Evolutionary conservation across 106 monocot genomes (phyloP), one percentile per base, ranked within the genome.

Genomic region (Dendrobium catenatum): DNA sequence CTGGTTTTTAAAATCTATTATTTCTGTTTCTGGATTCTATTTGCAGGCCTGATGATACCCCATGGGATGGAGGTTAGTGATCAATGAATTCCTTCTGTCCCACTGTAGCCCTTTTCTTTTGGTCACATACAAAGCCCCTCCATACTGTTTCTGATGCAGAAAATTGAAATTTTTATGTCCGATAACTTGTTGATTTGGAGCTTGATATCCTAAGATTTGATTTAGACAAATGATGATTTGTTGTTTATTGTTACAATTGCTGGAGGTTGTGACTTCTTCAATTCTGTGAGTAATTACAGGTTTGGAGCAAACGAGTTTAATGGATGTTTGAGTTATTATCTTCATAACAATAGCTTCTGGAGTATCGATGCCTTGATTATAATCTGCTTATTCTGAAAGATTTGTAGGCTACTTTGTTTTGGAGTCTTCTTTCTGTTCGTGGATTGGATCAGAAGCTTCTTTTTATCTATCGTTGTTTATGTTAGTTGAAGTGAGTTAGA

Each of bases 41-140:
- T 77, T 82, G 77, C 82, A 82, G 82, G 64, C 82, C 82, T 66
- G 82, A 82, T n/a, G 82, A 82, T 68, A 82, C 82, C 47, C 82
- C 82, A 3, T 82, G 82, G 82, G 82, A 82, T 77, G 82, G 82
- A 82, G 82, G 82, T 82, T 43, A 82, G 76, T 79, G 41, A 74
- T 26, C 26, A 26, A 74, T 74, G 1, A 43, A 42, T 74, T 74
- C 43, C 20, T 2, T 42, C 74, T 74, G 74, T 20, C 9, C 42
- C 6, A 44, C 11, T 42, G 6, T 74, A 43, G 15, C 70, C 70
- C 70, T 33, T 33, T 29, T 13, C 2, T 37, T 5, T 68, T 15
- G 1, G 11, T 6, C 4, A 26, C 11, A 11, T 24, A 67, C 5
- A 27, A 67, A 67, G 5, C 2, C 11, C 9, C 27, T 67, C 42